Conservation (phyloP, 768 basidiomycete species). For the Boletellus sp. region DNA sequence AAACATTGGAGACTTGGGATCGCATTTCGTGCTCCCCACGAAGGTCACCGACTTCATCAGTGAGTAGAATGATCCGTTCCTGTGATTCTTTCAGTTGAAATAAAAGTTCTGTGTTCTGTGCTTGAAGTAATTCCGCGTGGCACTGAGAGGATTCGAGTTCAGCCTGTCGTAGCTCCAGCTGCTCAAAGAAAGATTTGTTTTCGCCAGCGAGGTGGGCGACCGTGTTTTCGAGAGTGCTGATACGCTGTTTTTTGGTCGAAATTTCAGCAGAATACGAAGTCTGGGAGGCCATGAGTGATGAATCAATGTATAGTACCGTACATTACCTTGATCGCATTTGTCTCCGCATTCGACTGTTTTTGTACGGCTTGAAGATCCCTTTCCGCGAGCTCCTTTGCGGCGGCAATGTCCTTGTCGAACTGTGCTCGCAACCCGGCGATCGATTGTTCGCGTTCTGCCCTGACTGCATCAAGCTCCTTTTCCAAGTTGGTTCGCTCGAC, state of each 20-base stretch:
- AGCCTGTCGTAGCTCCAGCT: slow-evolving; percentile 82
- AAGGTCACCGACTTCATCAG: slow-evolving; percentile 65
- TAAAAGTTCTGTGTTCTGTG: slow-evolving; percentile 78
- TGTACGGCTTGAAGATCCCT: slow-evolving; percentile 63
- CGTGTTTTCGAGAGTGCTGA: slow-evolving; percentile 66
- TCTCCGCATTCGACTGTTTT: slow-evolving; percentile 76
- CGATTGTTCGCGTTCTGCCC: slow-evolving; percentile 61
- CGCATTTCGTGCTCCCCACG: slow-evolving; percentile 53
- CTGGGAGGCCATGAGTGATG: slow-evolving; percentile 37
- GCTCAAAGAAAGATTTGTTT: slow-evolving; percentile 80
- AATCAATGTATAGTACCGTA: slow-evolving; percentile 4
- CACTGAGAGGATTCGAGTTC: slow-evolving; percentile 82
- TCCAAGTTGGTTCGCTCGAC: slow-evolving; percentile 51
- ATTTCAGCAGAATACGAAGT: slow-evolving; percentile 67
- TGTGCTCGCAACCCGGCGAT: slow-evolving; percentile 57
- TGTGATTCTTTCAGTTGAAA: slow-evolving; percentile 81
- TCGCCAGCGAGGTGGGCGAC: slow-evolving; percentile 67
- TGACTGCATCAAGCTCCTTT: slow-evolving; percentile 59
- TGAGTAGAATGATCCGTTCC: slow-evolving; percentile 67
- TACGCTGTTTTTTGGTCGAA: slow-evolving; percentile 52
- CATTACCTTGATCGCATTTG: slow-evolving; percentile 66
- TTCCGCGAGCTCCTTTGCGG: slow-evolving; percentile 64
- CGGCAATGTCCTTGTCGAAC: slow-evolving; percentile 67
- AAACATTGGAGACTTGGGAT: slow-evolving; percentile 40
- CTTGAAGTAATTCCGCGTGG: slow-evolving; percentile 69